These are phyloP conservation scores for Aspergillus sp. DNA, from an alignment of 2,329 filamentous ascomycete genomes.

Conservation along the genomic window DNA sequence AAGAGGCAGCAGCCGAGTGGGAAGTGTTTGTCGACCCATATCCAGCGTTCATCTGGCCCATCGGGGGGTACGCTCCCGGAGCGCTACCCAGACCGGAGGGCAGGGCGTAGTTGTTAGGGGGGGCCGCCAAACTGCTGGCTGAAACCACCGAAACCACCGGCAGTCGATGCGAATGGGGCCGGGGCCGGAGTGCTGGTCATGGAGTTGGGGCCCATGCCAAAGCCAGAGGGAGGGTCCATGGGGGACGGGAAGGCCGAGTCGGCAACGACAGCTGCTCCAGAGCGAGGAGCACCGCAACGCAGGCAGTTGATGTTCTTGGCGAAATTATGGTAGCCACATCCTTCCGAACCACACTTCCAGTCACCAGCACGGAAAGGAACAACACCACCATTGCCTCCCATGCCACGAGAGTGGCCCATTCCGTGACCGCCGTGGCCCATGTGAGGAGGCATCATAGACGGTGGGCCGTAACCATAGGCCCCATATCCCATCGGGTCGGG, in stretches of 20 bases:
- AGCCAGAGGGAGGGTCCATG: conserved; percentile 80
- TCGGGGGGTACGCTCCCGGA: conserved; percentile 71
- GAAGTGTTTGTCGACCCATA: conserved; percentile 72
- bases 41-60: conserved; percentile 66
- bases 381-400: conserved; percentile 72
- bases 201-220: conserved; percentile 80
- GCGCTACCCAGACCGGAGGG: conserved; percentile 79
- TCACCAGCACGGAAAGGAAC: conserved; percentile 98
- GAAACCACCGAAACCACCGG: conserved; percentile 63
- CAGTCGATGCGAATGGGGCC: conserved; percentile 67
- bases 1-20: conserved; percentile 71
- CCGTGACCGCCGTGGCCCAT: conserved; percentile 58
- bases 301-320: conserved; percentile 98
- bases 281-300: conserved; percentile 90
- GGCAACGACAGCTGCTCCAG: conserved; percentile 87
- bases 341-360: conserved; percentile 98
- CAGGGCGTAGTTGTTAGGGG: conserved; percentile 76
- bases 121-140: conserved; percentile 78
- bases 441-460: conserved; percentile 75
- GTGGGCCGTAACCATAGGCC: conserved; percentile 56
- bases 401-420: conserved; percentile 55
- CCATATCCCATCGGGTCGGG: conserved; percentile 72
- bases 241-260: conserved; percentile 87
- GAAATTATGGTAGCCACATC: conserved; percentile 98
- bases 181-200: conserved; percentile 80